These are phyloP conservation scores for Solanum chiquidenum DNA, from an alignment of 257 asterid species.

Conservation along the genomic window DNA sequence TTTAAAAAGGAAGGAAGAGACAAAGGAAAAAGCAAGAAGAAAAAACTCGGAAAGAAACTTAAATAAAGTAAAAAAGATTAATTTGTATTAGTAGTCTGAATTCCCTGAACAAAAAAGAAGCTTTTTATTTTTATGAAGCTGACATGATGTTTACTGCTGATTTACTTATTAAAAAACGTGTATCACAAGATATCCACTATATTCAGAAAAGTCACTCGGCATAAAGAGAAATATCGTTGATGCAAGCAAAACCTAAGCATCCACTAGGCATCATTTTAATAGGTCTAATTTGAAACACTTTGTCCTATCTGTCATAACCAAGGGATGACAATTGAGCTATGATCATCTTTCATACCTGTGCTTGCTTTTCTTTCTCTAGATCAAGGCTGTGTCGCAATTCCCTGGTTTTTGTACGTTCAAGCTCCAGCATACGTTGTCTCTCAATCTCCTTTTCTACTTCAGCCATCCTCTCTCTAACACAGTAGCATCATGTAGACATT, in stretches of 20 bases:
- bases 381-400: constrained; percentile 90
- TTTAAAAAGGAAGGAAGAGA: neutral
- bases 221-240: neutral
- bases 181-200: neutral
- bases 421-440: constrained; percentile 74
- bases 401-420: constrained; percentile 83
- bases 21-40: neutral
- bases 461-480: constrained; percentile 53
- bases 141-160: neutral
- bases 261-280: neutral
- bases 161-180: neutral
- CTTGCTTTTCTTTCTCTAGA: constrained; percentile 88
- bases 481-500: constrained; percentile 6
- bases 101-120: neutral
- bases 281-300: neutral
- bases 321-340: neutral
- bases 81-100: neutral
- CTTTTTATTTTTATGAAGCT: neutral
- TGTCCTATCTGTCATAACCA: neutral
- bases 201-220: neutral
- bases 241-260: neutral
- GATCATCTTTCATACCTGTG: constrained; percentile 51
- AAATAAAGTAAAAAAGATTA: neutral
- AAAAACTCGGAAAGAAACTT: neutral
- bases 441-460: constrained; percentile 90